Evolutionary conservation across 2,329 filamentous ascomycete genomes (phyloP).

Genomic region (Phoma herbarum): DNA sequence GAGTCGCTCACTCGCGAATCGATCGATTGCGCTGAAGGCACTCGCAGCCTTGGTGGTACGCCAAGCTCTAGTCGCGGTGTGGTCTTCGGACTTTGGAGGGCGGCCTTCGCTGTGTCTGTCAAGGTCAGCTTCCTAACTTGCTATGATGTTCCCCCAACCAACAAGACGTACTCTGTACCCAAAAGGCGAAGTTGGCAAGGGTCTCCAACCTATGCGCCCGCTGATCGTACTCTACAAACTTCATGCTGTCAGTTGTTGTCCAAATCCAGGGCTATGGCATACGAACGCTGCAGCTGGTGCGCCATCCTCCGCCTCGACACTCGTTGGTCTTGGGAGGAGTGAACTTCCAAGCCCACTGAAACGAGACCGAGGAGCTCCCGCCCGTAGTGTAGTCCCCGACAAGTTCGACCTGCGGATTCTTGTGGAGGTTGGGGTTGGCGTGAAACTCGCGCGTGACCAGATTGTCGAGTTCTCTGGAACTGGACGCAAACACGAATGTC

Average conservation of each 20-base stretch:
- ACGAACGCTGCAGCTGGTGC: conserved; percentile 86
- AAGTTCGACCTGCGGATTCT: conserved; percentile 93
- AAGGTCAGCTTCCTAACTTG: conserved; percentile 20
- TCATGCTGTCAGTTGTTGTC: conserved; percentile 31
- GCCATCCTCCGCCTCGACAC: conserved; percentile 90
- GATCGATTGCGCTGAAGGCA: conserved; percentile 80
- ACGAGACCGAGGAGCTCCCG: conserved; percentile 83
- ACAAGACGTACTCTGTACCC: conserved; percentile 76
- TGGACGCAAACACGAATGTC: conserved; percentile 91
- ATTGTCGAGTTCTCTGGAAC: conserved; percentile 86
- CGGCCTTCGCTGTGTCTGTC: conserved; percentile 50
- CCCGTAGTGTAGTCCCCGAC: conserved; percentile 90
- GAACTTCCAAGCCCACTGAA: conserved; percentile 98
- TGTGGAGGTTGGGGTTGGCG: conserved; percentile 95
- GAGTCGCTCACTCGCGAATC: conserved; percentile 80
- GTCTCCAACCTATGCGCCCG: conserved; percentile 88
- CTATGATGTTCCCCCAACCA: conserved; percentile 31
- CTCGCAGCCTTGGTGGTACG: conserved; percentile 78
- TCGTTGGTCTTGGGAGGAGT: conserved; percentile 83
- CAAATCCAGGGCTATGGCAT: conserved; percentile 36
- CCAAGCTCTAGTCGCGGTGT: conserved; percentile 77
- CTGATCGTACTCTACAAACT: conserved; percentile 98
- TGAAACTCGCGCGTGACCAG: conserved; percentile 95
- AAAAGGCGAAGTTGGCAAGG: conserved; percentile 92
- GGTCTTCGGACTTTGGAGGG: conserved; percentile 51